Evolutionary conservation across 306 rosid genomes (phyloP).

Genomic region (Prosopis cineraria): DNA sequence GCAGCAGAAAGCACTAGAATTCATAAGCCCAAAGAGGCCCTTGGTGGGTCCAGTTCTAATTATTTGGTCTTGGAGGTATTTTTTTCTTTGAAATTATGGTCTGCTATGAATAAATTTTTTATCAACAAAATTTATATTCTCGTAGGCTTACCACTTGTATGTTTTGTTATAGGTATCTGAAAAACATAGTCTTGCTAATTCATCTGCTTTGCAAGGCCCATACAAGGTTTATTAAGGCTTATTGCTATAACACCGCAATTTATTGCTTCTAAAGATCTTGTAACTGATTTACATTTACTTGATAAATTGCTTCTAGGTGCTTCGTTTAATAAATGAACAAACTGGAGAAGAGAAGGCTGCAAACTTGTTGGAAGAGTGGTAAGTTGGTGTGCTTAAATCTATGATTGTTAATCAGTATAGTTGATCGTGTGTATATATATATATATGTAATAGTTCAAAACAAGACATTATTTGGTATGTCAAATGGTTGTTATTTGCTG

Average conservation of each 20-base stretch:
- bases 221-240: conserved; percentile 65
- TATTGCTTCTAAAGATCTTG: no score
- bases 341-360: conserved; percentile 73
- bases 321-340: conserved; percentile 79
- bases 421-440: conserved; percentile 16
- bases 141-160: conserved; percentile 27
- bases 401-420: not conserved
- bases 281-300: no score
- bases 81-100: conserved; percentile 16
- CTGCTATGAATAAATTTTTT: conserved; percentile 20
- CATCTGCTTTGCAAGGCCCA: conserved; percentile 50
- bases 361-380: conserved; percentile 81
- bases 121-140: conserved; percentile 8
- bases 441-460: conserved; percentile 11
- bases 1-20: conserved; percentile 32
- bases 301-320: conserved; percentile 63
- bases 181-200: conserved; percentile 48
- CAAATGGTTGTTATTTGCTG: not conserved
- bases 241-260: conserved; percentile 8
- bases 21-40: conserved; percentile 24
- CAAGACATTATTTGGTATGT: not conserved
- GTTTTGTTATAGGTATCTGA: conserved; percentile 66
- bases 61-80: conserved; percentile 93
- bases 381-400: conserved; percentile 36
- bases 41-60: conserved; percentile 37